Evolutionary conservation across 805 yeast genomes (phyloP), one percentile per base, ranked within the genome.

Genomic region (Wickerhamomyces subpelliculosus): DNA sequence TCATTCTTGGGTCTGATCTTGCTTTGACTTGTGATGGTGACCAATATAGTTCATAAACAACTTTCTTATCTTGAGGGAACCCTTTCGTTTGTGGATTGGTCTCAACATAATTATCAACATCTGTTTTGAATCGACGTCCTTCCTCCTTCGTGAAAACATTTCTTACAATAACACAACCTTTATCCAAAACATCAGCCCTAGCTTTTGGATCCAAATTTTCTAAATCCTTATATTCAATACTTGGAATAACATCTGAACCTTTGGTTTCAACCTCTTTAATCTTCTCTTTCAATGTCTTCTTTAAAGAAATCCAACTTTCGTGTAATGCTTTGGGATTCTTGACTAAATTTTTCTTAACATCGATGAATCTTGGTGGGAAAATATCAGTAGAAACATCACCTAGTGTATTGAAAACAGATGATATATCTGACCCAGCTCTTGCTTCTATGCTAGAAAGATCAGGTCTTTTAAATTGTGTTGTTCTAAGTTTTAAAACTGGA

Each of bases 31-130:
- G 70, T 3, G 67, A 45, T 36, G 56, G 53, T 3, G 68, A 52
- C 71, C 72, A 68, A 42, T 61, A 64, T 13, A 64, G 49, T 40
- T 62, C 62, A 45, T 58, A 48, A 36, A 55, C 46, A 30, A 51
- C 38, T 24, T 57, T 48, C 28, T 51, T 38, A 8, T 42, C 44
- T 12, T 30, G 35, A 5, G 64, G 60, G 22, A 43, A 43, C 1
- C 62, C 64, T 8, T 49, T 56, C 2, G 54, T 53, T 31, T 50
- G 53, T 2, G 61, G 61, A 41, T 64, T 55, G 12, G 42, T 47
- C 13, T 41, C 33, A 19, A 59, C 44, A 39, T 58, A 64, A 11
- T 48, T 51, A 6, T 43, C 48, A 31, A 52, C 44, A 32, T 49
- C 49, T 8, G 33, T 23, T 38, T 52, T 51, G 45, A 52, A 55